These are phyloP conservation scores for Suillus clintonianus DNA, from an alignment of 768 basidiomycete genomes.

Conservation along the genomic window DNA sequence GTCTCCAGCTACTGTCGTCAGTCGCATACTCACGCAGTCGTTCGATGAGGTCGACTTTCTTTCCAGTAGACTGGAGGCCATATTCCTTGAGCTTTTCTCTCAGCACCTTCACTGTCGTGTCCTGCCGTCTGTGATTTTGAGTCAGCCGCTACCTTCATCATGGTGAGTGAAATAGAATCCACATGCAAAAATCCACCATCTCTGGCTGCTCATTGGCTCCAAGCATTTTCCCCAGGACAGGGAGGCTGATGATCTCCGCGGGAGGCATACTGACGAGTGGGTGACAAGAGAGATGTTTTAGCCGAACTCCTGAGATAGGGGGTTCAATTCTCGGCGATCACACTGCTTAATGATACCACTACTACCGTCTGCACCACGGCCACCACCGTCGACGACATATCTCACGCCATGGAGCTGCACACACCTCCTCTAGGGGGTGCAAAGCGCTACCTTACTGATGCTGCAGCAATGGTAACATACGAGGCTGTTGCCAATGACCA, in stretches of 20 bases:
- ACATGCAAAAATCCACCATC: neutral
- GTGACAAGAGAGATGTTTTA: too few relatives aligned
- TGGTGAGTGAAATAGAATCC: neutral
- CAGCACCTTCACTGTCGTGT: neutral
- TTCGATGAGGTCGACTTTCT: neutral
- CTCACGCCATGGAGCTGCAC: too few relatives aligned
- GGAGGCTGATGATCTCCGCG: neutral
- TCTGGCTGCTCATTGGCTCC: neutral
- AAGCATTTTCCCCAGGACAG: neutral
- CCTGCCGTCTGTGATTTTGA: neutral
- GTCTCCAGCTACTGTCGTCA: neutral
- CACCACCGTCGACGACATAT: too few relatives aligned
- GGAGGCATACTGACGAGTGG: neutral
- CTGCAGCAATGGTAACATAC: neutral
- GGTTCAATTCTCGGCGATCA: neutral
- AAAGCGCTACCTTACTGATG: neutral
- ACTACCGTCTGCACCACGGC: too few relatives aligned
- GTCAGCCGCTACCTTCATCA: neutral
- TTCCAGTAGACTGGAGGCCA: neutral
- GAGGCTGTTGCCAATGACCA: constrained; percentile 1
- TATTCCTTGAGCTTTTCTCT: neutral
- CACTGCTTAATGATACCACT: neutral
- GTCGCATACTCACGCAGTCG: neutral
- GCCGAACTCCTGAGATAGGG: neutral
- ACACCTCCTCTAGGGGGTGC: neutral